Conservation (phyloP, 306 rosid species). For the Rosa multiflora region DNA sequence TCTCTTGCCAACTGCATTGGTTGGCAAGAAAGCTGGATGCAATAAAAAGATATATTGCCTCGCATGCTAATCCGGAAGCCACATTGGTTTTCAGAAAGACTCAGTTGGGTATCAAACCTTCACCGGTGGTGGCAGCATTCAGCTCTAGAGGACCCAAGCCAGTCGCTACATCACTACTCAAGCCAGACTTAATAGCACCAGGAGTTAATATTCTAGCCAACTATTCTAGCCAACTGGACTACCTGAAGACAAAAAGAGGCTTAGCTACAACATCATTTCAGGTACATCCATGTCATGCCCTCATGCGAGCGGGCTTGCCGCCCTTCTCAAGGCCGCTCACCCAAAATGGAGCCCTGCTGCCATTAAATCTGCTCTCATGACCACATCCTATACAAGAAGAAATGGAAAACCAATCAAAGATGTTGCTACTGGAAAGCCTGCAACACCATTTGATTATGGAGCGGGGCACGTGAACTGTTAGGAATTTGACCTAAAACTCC, state of each 20-base stretch:
- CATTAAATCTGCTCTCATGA: slow-evolving; percentile 80
- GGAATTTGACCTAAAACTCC: no score
- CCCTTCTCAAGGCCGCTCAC: slow-evolving; percentile 60
- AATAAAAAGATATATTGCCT: slow-evolving; percentile 42
- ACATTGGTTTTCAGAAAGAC: slow-evolving; percentile 44
- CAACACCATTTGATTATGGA: slow-evolving; percentile 68
- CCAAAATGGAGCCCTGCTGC: slow-evolving; percentile 83
- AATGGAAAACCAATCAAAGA: slow-evolving; percentile 52
- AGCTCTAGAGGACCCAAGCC: slow-evolving; percentile 83
- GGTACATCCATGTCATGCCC: slow-evolving; percentile 95
- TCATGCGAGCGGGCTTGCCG: slow-evolving; percentile 74
- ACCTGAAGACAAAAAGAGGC: slow-evolving; percentile 41
- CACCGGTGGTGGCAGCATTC: slow-evolving; percentile 72
- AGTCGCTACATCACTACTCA: slow-evolving; percentile 49
- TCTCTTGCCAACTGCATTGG: slow-evolving; percentile 52
- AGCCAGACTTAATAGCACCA: slow-evolving; percentile 81
- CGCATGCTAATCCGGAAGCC: slow-evolving; percentile 44
- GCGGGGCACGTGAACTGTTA: slow-evolving; percentile 66
- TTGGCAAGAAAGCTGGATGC: slow-evolving; percentile 50
- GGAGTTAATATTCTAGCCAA: slow-evolving; percentile 74
- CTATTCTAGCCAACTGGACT: no score
- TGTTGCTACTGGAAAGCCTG: slow-evolving; percentile 41
- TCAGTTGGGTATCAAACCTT: slow-evolving; percentile 52
- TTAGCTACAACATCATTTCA: slow-evolving; percentile 55
- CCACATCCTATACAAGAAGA: slow-evolving; percentile 69